phyloP scores from a whole-genome alignment of 1,139 yeast genomes.

The Geotrichum histeridarum region DNA sequence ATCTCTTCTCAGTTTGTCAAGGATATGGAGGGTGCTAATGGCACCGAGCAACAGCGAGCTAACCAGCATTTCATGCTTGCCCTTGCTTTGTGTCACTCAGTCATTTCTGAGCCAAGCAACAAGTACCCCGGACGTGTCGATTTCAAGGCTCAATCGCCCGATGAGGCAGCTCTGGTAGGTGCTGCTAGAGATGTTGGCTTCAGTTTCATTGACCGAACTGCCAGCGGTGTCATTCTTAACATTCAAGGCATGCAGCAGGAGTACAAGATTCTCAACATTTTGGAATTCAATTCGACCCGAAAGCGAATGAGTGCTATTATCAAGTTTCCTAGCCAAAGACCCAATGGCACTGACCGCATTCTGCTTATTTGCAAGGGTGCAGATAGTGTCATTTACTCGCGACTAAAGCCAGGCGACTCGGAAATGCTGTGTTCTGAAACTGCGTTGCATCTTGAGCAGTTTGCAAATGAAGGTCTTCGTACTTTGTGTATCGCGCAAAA shows the following conservation, averaged over 20 bases:
- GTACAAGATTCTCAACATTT: conserved; percentile 73
- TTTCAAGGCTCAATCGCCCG: conserved; percentile 95
- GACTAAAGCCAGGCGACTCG: conserved; percentile 42
- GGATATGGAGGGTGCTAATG: conserved; percentile 41
- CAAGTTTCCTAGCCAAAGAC: conserved; percentile 67
- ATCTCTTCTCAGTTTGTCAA: conserved; percentile 60
- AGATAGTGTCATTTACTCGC: conserved; percentile 87
- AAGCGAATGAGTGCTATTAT: conserved; percentile 96
- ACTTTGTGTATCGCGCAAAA: conserved; percentile 87
- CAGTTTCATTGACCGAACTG: conserved; percentile 67
- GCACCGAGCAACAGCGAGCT: conserved; percentile 53
- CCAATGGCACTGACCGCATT: conserved; percentile 65
- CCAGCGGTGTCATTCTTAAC: conserved; percentile 61
- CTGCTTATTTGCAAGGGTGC: conserved; percentile 95
- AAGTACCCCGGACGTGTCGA: conserved; percentile 49
- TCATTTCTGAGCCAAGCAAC: conserved; percentile 57
- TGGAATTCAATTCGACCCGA: conserved; percentile 95
- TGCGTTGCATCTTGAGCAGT: conserved; percentile 78
- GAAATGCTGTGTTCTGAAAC: conserved; percentile 37
- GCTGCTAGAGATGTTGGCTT: conserved; percentile 91
- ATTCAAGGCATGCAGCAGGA: conserved; percentile 67
- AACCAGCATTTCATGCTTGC: conserved; percentile 66
- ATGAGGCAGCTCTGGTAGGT: conserved; percentile 90
- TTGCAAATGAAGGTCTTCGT: conserved; percentile 91
- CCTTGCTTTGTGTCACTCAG: conserved; percentile 87